phyloP scores from a whole-genome alignment of 176 grass and related monocot genomes.

The Dactylis glomerata region DNA sequence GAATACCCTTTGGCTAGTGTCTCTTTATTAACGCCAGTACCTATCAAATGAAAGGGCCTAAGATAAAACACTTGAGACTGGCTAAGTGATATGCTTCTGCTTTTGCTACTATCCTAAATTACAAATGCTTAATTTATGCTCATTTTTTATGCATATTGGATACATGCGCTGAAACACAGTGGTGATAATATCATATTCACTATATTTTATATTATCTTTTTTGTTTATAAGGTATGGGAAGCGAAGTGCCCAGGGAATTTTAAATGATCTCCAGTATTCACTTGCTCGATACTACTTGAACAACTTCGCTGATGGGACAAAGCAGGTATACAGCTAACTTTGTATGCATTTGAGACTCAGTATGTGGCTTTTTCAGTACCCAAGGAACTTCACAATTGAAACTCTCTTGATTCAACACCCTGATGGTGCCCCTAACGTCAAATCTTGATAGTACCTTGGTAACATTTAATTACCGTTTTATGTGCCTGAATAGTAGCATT shows the following conservation, averaged over 20 bases:
- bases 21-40: not conserved
- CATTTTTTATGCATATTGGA: constrained; percentile 5
- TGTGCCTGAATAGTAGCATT: not conserved
- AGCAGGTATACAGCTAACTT: constrained; percentile 59
- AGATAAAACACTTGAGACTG: constrained; percentile 20
- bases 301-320: constrained; percentile 94
- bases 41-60: not conserved
- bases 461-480: not conserved
- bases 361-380: not conserved
- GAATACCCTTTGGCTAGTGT: constrained; percentile 10
- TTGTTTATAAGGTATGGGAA: constrained; percentile 64
- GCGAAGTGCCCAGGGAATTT: constrained; percentile 74
- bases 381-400: not conserved
- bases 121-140: not conserved
- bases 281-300: constrained; percentile 92
- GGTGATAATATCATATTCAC: not conserved
- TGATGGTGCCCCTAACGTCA: not conserved
- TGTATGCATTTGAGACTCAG: constrained; percentile 15
- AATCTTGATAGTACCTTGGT: not conserved
- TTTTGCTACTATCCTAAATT: not conserved
- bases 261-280: constrained; percentile 77
- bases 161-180: constrained; percentile 10
- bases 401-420: not conserved
- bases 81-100: not conserved
- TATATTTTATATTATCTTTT: not conserved